Percentiles rank a stretch among this genome's conserved stretches.
Evolutionary conservation across 2,329 filamentous ascomycete species (phyloP).

Genomic region (Lachnellula willkommii): DNA sequence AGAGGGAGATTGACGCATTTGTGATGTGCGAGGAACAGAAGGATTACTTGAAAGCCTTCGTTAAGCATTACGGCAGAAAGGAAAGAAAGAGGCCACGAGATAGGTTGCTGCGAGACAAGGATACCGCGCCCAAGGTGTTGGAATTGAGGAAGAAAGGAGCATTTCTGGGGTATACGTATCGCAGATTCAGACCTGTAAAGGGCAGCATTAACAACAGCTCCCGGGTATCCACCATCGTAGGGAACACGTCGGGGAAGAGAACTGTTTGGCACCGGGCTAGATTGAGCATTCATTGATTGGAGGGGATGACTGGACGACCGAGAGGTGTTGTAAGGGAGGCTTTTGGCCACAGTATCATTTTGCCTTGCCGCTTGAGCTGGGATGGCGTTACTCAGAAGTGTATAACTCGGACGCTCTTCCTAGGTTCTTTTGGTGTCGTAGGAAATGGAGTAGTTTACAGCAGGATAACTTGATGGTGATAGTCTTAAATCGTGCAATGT

Average conservation of each 20-base stretch:
- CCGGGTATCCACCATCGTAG: conserved; percentile 1
- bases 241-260: conserved; percentile 14
- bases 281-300: conserved; percentile 27
- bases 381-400: conserved; percentile 17
- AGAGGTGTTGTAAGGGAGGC: too few species aligned
- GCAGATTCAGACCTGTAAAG: conserved; percentile 38
- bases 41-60: conserved; percentile 31
- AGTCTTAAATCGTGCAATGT: not conserved
- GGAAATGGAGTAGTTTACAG: not conserved
- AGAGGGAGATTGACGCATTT: conserved; percentile 32
- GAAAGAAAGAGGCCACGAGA: conserved; percentile 80
- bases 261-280: conserved; percentile 28
- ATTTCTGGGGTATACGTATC: conserved; percentile 88
- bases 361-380: not conserved
- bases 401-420: conserved; percentile 15
- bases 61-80: conserved; percentile 38
- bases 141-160: conserved; percentile 75
- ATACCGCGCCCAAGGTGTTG: conserved; percentile 62
- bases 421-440: not conserved
- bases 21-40: conserved; percentile 30
- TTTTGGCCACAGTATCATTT: not conserved
- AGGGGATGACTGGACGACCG: not conserved
- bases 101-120: conserved; percentile 69
- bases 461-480: not conserved
- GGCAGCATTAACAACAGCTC: conserved; percentile 7